phyloP scores from a whole-genome alignment of 139 green algal species.

The Gonium pectorale region DNA sequence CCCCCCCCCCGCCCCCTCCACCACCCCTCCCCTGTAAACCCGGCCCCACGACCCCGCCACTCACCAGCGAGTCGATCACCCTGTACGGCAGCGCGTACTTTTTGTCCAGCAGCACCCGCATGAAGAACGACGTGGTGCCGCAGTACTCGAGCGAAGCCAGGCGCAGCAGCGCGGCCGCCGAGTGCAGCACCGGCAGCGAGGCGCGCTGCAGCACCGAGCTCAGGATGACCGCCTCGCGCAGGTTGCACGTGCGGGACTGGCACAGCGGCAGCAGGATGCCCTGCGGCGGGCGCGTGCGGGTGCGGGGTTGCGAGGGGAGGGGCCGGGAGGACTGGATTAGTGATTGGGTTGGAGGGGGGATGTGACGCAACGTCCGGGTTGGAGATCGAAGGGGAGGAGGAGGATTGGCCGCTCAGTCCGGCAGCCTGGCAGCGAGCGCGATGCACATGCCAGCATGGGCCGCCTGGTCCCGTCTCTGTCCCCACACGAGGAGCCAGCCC shows the following conservation, averaged over 20 bases:
- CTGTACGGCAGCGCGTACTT: slow-evolving; percentile 98
- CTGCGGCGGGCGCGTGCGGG: slow-evolving; percentile 24
- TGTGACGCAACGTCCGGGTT: too few species aligned
- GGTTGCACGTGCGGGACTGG: slow-evolving; percentile 81
- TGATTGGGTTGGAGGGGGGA: too few species aligned
- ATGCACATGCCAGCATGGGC: too few species aligned
- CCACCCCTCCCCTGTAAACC: neutral
- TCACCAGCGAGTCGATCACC: slow-evolving; percentile 67
- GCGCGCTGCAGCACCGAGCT: slow-evolving; percentile 81
- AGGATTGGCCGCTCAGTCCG: too few species aligned
- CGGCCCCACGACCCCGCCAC: neutral
- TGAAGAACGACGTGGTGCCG: slow-evolving; percentile 98
- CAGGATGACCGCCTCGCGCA: slow-evolving; percentile 97
- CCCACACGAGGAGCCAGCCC: too few species aligned
- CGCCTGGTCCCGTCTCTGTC: too few species aligned
- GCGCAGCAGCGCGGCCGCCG: slow-evolving; percentile 85
- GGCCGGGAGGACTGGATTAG: too few species aligned
- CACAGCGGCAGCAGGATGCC: slow-evolving; percentile 94
- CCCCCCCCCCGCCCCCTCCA: neutral
- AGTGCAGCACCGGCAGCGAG: slow-evolving; percentile 95
- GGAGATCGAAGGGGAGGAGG: too few species aligned
- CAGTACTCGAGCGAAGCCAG: slow-evolving; percentile 92
- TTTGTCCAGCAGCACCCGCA: slow-evolving; percentile 98
- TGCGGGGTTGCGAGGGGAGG: neutral
- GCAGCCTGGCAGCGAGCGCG: too few species aligned